Base-by-base conservation (phyloP, 176 grass and related monocot species). In the Triticum turgidum region DNA sequence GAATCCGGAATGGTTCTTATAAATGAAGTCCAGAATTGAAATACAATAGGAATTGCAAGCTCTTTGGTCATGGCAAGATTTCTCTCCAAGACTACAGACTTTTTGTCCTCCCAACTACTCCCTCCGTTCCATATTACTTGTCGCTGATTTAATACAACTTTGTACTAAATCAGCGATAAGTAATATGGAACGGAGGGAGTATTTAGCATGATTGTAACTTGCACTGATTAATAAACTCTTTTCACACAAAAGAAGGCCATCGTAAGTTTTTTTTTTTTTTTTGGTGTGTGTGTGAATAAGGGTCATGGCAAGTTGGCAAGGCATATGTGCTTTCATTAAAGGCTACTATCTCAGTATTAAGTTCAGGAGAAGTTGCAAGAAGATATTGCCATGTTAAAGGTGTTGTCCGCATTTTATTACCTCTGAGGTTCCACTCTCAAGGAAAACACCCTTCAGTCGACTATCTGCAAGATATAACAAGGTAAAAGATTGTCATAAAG, bases 391-490 rank as follows among this genome's bases (percentile, higher is more conserved):
- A 61, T 49, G 45, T 49, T 27, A 5, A 68, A 76, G 27, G 7
- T 12, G 37, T 8, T 75, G 80, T 4, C 25, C 21, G 38, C 49
- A 83, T 34, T 78, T 78, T 75, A 29, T 85, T 86, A 98, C 96
- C 96, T 98, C 93, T 65, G 86, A 80, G 74, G 86, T 92, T 87
- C 96, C 96, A 82, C 96, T 98, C 93, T 98, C 96, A 82, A 98
- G 96, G 71, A 98, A 95, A 89, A 95, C 82, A 73, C 96, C 93
- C 89, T 98, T 95, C 70, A 98, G 6, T 92, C 91, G 89, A 82
- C 84, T 94, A 80, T 95, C 96, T 98, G 90, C 81, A 85, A 41
- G 4, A 35, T 58, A 25, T 27, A 76, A 67, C 30, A 78, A 70
- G 32, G 65, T 21, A 82, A 79, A 65, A 15, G 14, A 41, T 85